phyloP scores from a whole-genome alignment of 1,139 yeast genomes.

The Taphrina deformans region DNA sequence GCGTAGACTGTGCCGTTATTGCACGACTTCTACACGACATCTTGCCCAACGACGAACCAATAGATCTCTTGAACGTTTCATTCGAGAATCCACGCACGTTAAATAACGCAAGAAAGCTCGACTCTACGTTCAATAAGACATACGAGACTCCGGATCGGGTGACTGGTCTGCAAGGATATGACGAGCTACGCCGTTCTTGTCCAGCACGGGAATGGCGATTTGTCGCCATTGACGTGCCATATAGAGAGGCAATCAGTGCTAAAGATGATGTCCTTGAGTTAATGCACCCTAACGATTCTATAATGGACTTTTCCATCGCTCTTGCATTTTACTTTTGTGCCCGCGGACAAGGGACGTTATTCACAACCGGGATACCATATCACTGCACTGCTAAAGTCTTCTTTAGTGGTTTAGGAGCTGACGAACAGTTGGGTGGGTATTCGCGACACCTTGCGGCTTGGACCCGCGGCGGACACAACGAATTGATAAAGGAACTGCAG shows the following conservation, averaged over 20 bases:
- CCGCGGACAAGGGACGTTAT: slow-evolving; percentile 51
- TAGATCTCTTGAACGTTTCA: slow-evolving; percentile 90
- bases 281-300: slow-evolving; percentile 82
- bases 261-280: slow-evolving; percentile 58
- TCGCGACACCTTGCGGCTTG: slow-evolving; percentile 62
- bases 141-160: slow-evolving; percentile 73
- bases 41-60: slow-evolving; percentile 43
- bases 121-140: slow-evolving; percentile 42
- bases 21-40: slow-evolving; percentile 51
- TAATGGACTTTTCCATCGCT: slow-evolving; percentile 93
- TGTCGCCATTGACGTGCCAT: slow-evolving; percentile 72
- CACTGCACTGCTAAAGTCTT: slow-evolving; percentile 64
- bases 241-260: slow-evolving; percentile 59
- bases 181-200: slow-evolving; percentile 39
- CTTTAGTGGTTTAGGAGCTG: slow-evolving; percentile 96
- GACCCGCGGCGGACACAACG: slow-evolving; percentile 43
- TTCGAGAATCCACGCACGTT: slow-evolving; percentile 79
- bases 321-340: slow-evolving; percentile 93
- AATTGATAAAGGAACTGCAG: slow-evolving; percentile 57
- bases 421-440: slow-evolving; percentile 91
- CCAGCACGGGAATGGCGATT: slow-evolving; percentile 47
- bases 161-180: slow-evolving; percentile 66
- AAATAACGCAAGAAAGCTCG: background rate
- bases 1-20: slow-evolving; percentile 82
- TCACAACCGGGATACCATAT: slow-evolving; percentile 43